Evolutionary conservation across 202 grass and related monocot genomes (phyloP), one percentile per base, ranked within the genome.

Genomic region (Setaria viridis): DNA sequence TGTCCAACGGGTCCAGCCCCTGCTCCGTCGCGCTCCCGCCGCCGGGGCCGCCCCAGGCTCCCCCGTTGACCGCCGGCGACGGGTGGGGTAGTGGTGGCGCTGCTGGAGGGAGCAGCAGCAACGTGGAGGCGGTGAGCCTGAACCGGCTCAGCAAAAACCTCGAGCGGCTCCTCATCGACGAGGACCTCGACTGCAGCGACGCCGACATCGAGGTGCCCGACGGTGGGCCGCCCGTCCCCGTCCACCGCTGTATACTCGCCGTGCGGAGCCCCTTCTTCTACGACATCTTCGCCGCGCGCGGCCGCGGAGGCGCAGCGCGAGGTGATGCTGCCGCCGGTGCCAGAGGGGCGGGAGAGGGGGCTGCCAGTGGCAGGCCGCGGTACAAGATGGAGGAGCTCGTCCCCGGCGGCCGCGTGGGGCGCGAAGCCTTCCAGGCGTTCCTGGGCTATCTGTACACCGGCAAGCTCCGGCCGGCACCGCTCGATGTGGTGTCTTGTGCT

Each of bases 171-270:
- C 91, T 95, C 74, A 55, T 93, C 67, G 90, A 96, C 55, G 54
- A 45, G 1, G 86, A 94, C 70, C 88, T 99, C 41, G 94, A 91
- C 67, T 96, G 91, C 85, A 96, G 88, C 84, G 97, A 99, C 82
- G 97, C 97, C 29, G 92, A 99, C 25, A 81, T 99, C 80, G 70
- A 94, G 32, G 37, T 99, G 65, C 88, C 90, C 49, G 93, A 92
- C 63, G 94, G 94, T 17, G 91, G 88, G 1, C 53, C 63, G 25
- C 87, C 94, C 1, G 83, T 99, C 3, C 85, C 91, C 64, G 34
- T 99, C 85, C 97, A 99, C 82, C 97, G 94, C 64, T 99, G 97
- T 85, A 99, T 99, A 60, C 87, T 99, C 53, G 92, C 88, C 11
- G 88, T 90, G 25, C 88, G 97, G 76, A 96, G 97, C 77, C 7